A percentile compares a stretch with the other conserved stretches of the same genome.
These are phyloP conservation scores for Debaryomycetaceae sp. DNA, from an alignment of 1,139 yeast species.

Conservation along the genomic window DNA sequence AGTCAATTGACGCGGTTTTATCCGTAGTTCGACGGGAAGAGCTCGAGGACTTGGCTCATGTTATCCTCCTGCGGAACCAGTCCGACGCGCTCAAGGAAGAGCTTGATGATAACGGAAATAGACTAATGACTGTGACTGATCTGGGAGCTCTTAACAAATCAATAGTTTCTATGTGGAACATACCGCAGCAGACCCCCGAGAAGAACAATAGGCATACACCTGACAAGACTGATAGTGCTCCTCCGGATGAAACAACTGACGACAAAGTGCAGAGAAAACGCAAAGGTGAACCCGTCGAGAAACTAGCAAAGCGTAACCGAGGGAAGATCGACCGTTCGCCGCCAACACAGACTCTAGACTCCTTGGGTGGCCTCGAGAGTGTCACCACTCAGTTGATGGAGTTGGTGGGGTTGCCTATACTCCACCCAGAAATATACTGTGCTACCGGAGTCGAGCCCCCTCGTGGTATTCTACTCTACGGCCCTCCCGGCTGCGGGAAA, in stretches of 20 bases:
- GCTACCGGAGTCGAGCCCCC: constrained; percentile 95
- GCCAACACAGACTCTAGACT: constrained; percentile 54
- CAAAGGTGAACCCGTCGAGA: constrained; percentile 16
- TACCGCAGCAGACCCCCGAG: constrained; percentile 4
- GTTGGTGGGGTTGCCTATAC: constrained; percentile 78
- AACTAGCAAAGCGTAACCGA: constrained; percentile 26
- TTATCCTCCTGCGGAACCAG: constrained; percentile 7
- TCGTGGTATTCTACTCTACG: constrained; percentile 88
- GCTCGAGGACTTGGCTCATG: constrained; percentile 13
- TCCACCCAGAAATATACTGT: constrained; percentile 83
- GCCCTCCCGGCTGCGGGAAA: constrained; percentile 99
- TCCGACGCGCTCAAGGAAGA: constrained; percentile 25
- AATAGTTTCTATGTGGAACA: constrained; percentile 62
- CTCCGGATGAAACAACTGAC: constrained; percentile 5
- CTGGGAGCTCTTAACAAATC: constrained; percentile 64
- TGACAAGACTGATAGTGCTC: constrained; percentile 2
- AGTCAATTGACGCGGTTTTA: constrained; percentile 45
- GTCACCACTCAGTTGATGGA: constrained; percentile 81
- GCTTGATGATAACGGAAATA: constrained; percentile 22
- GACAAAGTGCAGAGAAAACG: constrained; percentile 16
- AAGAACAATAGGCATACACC: constrained; percentile 3
- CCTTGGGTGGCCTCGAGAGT: constrained; percentile 83
- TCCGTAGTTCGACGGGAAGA: constrained; percentile 35
- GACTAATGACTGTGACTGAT: constrained; percentile 51
- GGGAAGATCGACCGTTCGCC: constrained; percentile 52